Base-by-base conservation (phyloP, 148 eudicot genomes). In the Talinum fruticosum region DNA sequence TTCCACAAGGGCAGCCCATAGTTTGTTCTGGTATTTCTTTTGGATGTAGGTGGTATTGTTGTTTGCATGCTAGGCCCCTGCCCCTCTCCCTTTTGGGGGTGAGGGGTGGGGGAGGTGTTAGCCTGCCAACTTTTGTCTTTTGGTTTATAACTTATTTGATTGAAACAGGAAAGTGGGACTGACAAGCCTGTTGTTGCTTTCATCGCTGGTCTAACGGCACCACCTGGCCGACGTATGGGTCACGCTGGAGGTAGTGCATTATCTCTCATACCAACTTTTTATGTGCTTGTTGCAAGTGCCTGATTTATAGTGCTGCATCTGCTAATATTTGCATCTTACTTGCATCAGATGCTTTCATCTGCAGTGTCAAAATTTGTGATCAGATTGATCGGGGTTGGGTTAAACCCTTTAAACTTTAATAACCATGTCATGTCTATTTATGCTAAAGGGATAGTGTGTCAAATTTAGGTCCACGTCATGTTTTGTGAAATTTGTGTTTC, bases 181-280 rank as follows among this genome's bases (percentile, higher is more conserved):
- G 86, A 93, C 15, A 95, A 95, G 81, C 99, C 99, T 78, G 85
- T 95, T 74, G 99, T 95, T 77, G 96, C 94, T 76, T 95, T 95
- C 84, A 95, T 95, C 82, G 99, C 99, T 74, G 99, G 99, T 76
- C 91, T 95, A 66, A 95, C 99, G 41, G 99, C 99, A 73, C 99
- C 99, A 78, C 99, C 99, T 54, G 99, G 99, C 34, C 89, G 99
- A 44, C 90, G 97, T 23, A 95, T 95, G 99, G 99, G 99, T 73
- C 99, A 95, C 66, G 99, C 99, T 80, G 99, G 99, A 95, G 99
- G 99, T 95, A 91, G 29, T 68, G 38, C 69, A 36, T 54, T 75
- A 0, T 37, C 23, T 21, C 79, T 45, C 32, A 23, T 18, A 28
- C 29, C 59, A 19, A n/a, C 32, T 76, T 51, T 37, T 7, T 41